Evolutionary conservation across 2,329 filamentous ascomycete genomes (phyloP).

Genomic region (Raffaelea albimanens): DNA sequence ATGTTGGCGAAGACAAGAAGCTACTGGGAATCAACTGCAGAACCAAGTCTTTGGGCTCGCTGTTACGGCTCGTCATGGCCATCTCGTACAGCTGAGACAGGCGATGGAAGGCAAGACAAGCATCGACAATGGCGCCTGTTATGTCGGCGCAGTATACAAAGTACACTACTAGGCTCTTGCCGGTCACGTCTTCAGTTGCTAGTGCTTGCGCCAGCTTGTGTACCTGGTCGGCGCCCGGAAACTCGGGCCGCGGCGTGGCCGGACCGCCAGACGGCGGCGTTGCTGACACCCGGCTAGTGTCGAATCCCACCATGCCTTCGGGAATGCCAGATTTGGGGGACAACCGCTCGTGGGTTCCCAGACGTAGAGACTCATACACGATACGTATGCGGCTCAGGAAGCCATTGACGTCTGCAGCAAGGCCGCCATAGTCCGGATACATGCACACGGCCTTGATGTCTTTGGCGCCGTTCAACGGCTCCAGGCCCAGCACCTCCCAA

Average conservation of each 20-base stretch:
- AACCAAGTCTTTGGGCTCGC: slow-evolving; percentile 55
- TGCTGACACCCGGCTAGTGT: slow-evolving; percentile 18
- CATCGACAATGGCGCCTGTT: slow-evolving; percentile 53
- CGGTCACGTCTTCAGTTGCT: slow-evolving; percentile 28
- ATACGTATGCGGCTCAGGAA: slow-evolving; percentile 62
- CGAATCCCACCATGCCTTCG: slow-evolving; percentile 40
- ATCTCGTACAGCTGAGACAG: slow-evolving; percentile 57
- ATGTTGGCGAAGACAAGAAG: slow-evolving; percentile 54
- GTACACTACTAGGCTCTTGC: slow-evolving; percentile 64
- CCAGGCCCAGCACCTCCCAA: slow-evolving; percentile 72
- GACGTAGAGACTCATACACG: slow-evolving; percentile 63
- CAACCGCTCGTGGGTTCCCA: slow-evolving; percentile 55
- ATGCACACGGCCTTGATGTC: slow-evolving; percentile 63
- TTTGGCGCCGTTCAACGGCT: slow-evolving; percentile 61
- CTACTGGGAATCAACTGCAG: slow-evolving; percentile 66
- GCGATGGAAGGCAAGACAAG: slow-evolving; percentile 64
- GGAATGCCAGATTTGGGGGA: slow-evolving; percentile 30
- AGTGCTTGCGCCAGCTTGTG: slow-evolving; percentile 38
- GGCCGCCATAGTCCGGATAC: slow-evolving; percentile 55
- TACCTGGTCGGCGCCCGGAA: slow-evolving; percentile 38
- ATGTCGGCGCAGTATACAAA: slow-evolving; percentile 61
- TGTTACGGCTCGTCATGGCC: slow-evolving; percentile 18
- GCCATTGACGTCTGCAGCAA: slow-evolving; percentile 48
- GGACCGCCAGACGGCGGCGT: slow-evolving; percentile 17
- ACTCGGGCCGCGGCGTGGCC: slow-evolving; percentile 27